Evolutionary conservation across 2,329 filamentous ascomycete genomes (phyloP).

Genomic region (Alternaria solani): DNA sequence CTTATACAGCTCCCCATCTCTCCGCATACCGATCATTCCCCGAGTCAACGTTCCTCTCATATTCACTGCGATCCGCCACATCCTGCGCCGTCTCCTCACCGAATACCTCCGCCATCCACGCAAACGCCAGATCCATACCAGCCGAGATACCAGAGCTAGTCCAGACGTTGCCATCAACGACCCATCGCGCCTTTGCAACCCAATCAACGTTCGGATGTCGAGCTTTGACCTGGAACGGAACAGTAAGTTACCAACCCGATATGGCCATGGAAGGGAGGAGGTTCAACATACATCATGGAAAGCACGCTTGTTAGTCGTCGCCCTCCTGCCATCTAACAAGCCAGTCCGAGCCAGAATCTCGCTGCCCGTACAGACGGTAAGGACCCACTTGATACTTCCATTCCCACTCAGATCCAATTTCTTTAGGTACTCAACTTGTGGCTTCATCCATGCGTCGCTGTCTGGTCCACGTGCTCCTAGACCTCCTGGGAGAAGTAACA

Average conservation of each 20-base stretch:
- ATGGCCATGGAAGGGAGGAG: neutral
- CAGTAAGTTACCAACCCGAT: neutral
- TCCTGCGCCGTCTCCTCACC: conserved; percentile 60
- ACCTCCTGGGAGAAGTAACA: conserved; percentile 73
- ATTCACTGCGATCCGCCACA: conserved; percentile 65
- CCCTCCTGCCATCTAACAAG: conserved; percentile 65
- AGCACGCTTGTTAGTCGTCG: conserved; percentile 71
- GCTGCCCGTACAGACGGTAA: conserved; percentile 73
- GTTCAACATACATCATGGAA: conserved; percentile 52
- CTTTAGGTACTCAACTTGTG: conserved; percentile 58
- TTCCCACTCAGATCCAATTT: conserved; percentile 51
- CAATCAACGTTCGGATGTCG: conserved; percentile 64
- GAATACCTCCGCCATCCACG: conserved; percentile 64
- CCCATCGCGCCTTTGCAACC: conserved; percentile 69
- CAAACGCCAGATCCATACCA: conserved; percentile 68
- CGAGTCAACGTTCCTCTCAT: conserved; percentile 62
- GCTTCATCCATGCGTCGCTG: conserved; percentile 36
- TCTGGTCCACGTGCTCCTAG: conserved; percentile 53
- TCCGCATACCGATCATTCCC: conserved; percentile 64
- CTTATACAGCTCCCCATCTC: conserved; percentile 37
- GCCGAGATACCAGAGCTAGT: conserved; percentile 69
- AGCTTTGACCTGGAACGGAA: conserved; percentile 49
- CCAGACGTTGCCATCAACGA: conserved; percentile 72
- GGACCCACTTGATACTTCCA: conserved; percentile 61
- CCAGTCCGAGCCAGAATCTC: conserved; percentile 67